Base-by-base conservation (phyloP, 768 basidiomycete genomes). In the Russula emetica region DNA sequence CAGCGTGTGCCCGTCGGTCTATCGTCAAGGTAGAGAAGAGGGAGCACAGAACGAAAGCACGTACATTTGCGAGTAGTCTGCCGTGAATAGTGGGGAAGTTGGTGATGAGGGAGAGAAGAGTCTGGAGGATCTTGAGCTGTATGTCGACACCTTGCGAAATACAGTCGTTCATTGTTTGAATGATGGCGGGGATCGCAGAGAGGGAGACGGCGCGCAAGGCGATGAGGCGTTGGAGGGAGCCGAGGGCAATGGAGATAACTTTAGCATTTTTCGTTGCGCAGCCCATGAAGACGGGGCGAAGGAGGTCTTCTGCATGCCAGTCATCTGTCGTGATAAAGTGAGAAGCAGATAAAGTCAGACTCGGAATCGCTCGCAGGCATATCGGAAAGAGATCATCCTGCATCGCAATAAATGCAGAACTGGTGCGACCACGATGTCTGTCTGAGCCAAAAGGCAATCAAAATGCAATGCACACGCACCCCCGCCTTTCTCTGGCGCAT, bases 91-190 rank as follows among this genome's bases (percentile, higher is more conserved):
- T 83, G 1, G 85, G 83, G 70, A 94, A 94, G 71, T 92, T 91
- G 2, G 92, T 95, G 56, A 98, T 85, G 11, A 99, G 83, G 0
- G 90, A 92, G 11, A 97, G 85, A 10, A 98, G 81, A 0, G 93
- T 95, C 73, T 98, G 95, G 0, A 98, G 80, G 30, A 98, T 91
- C 57, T 91, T 88, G 44, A 98, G 82, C 72, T 98, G 97, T 30
- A 98, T 97, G 72, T 99, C 97, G 34, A 98, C 95, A 7, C 94
- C 97, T 72, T 96, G 94, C 32, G 84, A 87, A 78, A 96, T 85
- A 20, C 92, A 92, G 66, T 91, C 87, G 62, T 80, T 84, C 84
- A 99, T 88, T 0, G 89, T 96, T 51, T 76, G 83, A 69, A 98
- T 82, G 57, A 98, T 90, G 40, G 84, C 74, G 1, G 91, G 85